These are phyloP conservation scores for Hylodesmum podocarpum DNA, from an alignment of 306 rosid genomes.

Conservation along the genomic window DNA sequence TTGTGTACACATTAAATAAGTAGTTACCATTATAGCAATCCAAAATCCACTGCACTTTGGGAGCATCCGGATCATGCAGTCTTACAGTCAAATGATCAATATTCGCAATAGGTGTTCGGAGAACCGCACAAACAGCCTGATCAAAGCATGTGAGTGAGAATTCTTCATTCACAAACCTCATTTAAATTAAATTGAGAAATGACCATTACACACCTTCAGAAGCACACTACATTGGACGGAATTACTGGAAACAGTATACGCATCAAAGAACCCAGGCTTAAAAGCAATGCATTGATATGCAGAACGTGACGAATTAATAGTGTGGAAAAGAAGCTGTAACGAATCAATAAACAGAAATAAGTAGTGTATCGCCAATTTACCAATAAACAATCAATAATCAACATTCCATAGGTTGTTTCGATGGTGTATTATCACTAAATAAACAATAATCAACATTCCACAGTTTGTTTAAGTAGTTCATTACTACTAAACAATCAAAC, in stretches of 20 bases:
- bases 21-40: conserved; percentile 71
- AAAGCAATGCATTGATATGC: conserved; percentile 74
- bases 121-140: conserved; percentile 86
- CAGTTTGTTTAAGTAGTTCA: background rate
- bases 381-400: background rate
- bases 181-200: background rate
- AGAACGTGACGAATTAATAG: conserved; percentile 80
- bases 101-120: conserved; percentile 76
- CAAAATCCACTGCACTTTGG: conserved; percentile 79
- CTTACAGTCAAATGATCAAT: conserved; percentile 69
- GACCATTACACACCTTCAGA: conserved; percentile 56
- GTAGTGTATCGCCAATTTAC: background rate
- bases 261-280: conserved; percentile 74
- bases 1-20: background rate
- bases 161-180: background rate
- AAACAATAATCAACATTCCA: background rate
- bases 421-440: background rate
- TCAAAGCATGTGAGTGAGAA: conserved; percentile 34
- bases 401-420: too few species aligned
- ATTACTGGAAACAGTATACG: conserved; percentile 53
- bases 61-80: conserved; percentile 67
- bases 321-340: conserved; percentile 67
- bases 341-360: background rate
- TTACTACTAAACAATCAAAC: background rate
- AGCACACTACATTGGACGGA: conserved; percentile 79